phyloP scores from a whole-genome alignment of 73 alveolate genomes.

The Tetrahymena thermophila region DNA sequence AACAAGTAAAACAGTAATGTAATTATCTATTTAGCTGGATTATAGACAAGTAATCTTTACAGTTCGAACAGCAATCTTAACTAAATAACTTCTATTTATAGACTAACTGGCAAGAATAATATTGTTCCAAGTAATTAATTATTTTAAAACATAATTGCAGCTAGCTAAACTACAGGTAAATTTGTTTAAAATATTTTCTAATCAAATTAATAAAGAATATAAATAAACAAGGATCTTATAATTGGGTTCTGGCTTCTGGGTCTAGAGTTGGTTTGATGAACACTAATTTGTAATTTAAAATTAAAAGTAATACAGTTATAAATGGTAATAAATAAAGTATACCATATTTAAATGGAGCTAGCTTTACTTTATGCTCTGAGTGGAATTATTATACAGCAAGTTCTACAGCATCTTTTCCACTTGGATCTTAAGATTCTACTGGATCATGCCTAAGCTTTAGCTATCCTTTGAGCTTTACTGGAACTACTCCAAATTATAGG shows the following conservation, averaged over 20 bases:
- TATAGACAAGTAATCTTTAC: not conserved
- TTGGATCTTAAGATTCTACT: not conserved
- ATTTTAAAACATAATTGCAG: not conserved
- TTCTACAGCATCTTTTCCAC: not conserved
- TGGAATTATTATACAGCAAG: not conserved
- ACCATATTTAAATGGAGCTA: slow-evolving; percentile 27
- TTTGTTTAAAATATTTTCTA: not conserved
- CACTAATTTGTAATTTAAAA: not conserved
- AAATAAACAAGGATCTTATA: not conserved
- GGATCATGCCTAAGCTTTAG: slow-evolving; percentile 3
- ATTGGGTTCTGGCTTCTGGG: not conserved
- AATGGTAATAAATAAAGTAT: not conserved
- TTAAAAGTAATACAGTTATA: not conserved
- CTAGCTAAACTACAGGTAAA: not conserved
- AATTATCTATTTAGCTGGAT: not conserved
- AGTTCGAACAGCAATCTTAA: slow-evolving; percentile 4
- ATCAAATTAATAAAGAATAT: not conserved
- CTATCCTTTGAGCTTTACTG: not conserved
- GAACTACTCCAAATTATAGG: not conserved
- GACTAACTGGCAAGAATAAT: slow-evolving; percentile 15
- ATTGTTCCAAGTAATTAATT: not conserved
- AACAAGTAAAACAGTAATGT: not conserved
- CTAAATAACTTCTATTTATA: not conserved
- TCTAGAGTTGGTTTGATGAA: not conserved
- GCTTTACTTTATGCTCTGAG: slow-evolving; percentile 13